A percentile compares a stretch with the other conserved stretches of the same genome.
Evolutionary conservation across 2,329 filamentous ascomycete species (phyloP).

Genomic region (Botrytis medusae): DNA sequence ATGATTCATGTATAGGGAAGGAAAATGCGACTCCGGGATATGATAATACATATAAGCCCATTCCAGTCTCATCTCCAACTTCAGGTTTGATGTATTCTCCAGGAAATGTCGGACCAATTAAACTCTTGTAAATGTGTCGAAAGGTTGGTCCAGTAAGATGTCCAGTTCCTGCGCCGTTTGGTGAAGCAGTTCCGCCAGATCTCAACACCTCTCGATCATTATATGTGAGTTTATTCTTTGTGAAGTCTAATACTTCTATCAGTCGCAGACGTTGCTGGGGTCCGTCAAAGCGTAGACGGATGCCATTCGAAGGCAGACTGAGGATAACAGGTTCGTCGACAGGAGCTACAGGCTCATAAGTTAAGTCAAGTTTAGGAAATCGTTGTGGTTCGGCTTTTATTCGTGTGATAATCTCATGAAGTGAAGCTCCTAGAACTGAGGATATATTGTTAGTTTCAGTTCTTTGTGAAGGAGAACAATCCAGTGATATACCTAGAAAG

Average conservation of each 20-base stretch:
- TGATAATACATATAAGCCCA: constrained; percentile 83
- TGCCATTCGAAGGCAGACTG: constrained; percentile 76
- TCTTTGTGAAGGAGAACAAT: not conserved
- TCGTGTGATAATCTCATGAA: constrained; percentile 84
- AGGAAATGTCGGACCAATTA: constrained; percentile 92
- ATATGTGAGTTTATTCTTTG: constrained; percentile 79
- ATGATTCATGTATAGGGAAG: constrained; percentile 73
- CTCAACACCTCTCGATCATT: constrained; percentile 79
- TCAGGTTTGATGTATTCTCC: constrained; percentile 81
- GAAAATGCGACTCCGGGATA: constrained; percentile 94
- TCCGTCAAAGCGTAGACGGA: constrained; percentile 90
- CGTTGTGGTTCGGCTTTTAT: constrained; percentile 82
- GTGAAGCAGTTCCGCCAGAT: constrained; percentile 45
- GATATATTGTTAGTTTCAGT: constrained; percentile 23
- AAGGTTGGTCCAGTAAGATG: constrained; percentile 68
- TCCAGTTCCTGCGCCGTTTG: constrained; percentile 33
- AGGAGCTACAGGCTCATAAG: constrained; percentile 74
- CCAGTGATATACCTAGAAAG: constrained; percentile 43
- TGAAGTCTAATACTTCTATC: constrained; percentile 89
- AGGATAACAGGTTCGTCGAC: constrained; percentile 74
- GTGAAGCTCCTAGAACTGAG: constrained; percentile 80
- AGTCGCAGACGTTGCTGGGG: constrained; percentile 87
- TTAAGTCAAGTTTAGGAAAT: constrained; percentile 80
- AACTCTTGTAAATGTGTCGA: constrained; percentile 83
- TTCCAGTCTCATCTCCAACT: constrained; percentile 50